Conservation (phyloP, 768 basidiomycete genomes). For the Agrocybe chaxingu region DNA sequence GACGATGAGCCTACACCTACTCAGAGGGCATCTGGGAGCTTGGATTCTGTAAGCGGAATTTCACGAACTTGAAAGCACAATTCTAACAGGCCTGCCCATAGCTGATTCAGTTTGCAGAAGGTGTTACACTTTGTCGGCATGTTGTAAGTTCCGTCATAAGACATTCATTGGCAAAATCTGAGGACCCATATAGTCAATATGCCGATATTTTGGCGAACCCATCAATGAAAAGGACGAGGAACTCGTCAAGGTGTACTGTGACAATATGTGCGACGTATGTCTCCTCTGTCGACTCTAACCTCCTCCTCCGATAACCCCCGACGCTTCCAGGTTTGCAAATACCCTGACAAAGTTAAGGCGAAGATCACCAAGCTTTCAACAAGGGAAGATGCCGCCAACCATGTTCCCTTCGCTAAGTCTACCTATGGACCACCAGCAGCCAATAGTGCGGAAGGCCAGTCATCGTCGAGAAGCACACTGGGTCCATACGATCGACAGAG, state of each 20-base stretch:
- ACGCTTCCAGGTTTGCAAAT: constrained; percentile 65
- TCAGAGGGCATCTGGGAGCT: constrained; percentile 63
- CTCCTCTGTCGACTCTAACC: not conserved
- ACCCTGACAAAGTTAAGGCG: constrained; percentile 59
- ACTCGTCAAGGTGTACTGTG: constrained; percentile 51
- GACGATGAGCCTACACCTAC: constrained; percentile 58
- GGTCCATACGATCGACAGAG: too few relatives aligned
- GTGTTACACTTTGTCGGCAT: constrained; percentile 60
- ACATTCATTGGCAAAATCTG: not conserved
- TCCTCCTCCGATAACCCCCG: not conserved
- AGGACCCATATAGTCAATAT: constrained; percentile 52
- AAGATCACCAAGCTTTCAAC: constrained; percentile 50
- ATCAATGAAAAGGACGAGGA: constrained; percentile 48
- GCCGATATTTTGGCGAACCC: constrained; percentile 76
- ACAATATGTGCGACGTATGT: constrained; percentile 80
- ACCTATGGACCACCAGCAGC: not conserved
- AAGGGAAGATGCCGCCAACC: constrained; percentile 24
- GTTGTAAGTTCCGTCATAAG: constrained; percentile 42
- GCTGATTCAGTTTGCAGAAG: constrained; percentile 55
- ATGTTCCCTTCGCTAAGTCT: constrained; percentile 13
- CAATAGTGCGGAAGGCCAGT: too few relatives aligned
- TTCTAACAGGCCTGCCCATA: constrained; percentile 13
- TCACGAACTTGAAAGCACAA: not conserved
- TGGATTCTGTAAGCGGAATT: constrained; percentile 47
- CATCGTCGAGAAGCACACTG: too few relatives aligned